These are phyloP conservation scores for Quercus rubra DNA, from an alignment of 306 rosid genomes.

Conservation along the genomic window DNA sequence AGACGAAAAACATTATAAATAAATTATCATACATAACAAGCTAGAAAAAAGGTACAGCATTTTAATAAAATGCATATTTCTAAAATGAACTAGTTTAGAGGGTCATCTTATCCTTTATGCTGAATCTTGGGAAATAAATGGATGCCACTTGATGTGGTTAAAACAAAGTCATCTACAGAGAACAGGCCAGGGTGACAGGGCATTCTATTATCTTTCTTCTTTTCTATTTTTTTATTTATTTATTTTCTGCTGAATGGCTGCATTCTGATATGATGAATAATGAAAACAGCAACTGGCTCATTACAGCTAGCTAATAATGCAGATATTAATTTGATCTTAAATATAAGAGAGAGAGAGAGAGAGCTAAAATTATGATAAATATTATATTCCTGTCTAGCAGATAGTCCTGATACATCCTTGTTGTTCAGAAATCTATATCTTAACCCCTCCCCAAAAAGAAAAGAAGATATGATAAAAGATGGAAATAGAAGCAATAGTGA, in stretches of 20 bases:
- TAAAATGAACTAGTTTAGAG: background rate
- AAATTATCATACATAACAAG: too few species aligned
- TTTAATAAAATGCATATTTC: background rate
- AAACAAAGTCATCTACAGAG: background rate
- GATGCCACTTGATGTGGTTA: background rate
- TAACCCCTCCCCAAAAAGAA: conserved; percentile 37
- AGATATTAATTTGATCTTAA: background rate
- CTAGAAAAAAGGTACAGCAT: too few species aligned
- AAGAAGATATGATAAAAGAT: conserved; percentile 31
- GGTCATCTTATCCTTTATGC: background rate
- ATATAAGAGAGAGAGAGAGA: background rate
- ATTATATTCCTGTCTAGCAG: conserved; percentile 53
- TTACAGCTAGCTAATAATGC: background rate
- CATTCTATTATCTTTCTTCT: too few species aligned
- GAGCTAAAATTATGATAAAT: conserved; percentile 30
- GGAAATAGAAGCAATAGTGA: conserved; percentile 38
- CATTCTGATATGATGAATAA: too few species aligned
- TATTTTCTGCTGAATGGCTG: too few species aligned
- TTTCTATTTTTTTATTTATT: too few species aligned
- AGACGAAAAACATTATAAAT: too few species aligned
- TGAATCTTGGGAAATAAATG: background rate
- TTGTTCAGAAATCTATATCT: conserved; percentile 51
- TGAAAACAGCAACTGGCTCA: too few species aligned
- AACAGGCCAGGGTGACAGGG: too few species aligned
- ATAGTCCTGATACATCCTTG: conserved; percentile 55